Percentiles rank a stretch among this genome's conserved stretches.
phyloP scores from a whole-genome alignment of 148 eudicot genomes.

The Cornus kousa region DNA sequence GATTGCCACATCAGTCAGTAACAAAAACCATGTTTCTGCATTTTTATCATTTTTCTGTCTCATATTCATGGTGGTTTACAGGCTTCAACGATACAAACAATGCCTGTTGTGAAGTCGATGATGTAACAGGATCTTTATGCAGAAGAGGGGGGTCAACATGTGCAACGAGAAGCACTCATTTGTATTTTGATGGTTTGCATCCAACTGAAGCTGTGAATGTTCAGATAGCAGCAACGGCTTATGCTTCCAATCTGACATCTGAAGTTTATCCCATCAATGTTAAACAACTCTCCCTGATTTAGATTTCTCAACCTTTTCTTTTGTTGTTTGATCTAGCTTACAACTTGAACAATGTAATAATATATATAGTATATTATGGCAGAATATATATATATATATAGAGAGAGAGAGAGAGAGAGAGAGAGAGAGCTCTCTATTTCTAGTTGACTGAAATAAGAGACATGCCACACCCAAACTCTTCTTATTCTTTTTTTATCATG shows the following conservation, averaged over 20 bases:
- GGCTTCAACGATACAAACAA: conserved; percentile 18
- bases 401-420: too few species aligned
- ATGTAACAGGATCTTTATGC: conserved; percentile 27
- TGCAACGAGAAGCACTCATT: conserved; percentile 22
- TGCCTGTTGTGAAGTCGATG: conserved; percentile 28
- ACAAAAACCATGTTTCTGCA: too few species aligned
- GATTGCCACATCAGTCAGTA: too few species aligned
- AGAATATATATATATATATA: too few species aligned
- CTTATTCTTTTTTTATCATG: too few species aligned
- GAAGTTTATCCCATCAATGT: conserved; percentile 32
- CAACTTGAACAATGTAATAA: too few species aligned
- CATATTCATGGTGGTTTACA: background rate
- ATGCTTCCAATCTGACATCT: conserved; percentile 9
- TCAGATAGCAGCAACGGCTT: conserved; percentile 33
- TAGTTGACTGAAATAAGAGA: too few species aligned
- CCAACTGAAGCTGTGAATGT: conserved; percentile 50
- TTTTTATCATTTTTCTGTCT: too few species aligned
- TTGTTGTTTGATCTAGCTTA: too few species aligned
- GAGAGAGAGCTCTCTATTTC: too few species aligned
- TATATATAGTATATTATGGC: too few species aligned
- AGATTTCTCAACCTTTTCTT: background rate
- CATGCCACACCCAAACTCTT: too few species aligned
- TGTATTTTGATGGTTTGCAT: conserved; percentile 46
- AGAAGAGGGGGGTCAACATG: conserved; percentile 31
- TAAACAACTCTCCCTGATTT: conserved; percentile 17